These are phyloP conservation scores for Botrytis aclada DNA, from an alignment of 2,329 filamentous ascomycete genomes.

Conservation along the genomic window DNA sequence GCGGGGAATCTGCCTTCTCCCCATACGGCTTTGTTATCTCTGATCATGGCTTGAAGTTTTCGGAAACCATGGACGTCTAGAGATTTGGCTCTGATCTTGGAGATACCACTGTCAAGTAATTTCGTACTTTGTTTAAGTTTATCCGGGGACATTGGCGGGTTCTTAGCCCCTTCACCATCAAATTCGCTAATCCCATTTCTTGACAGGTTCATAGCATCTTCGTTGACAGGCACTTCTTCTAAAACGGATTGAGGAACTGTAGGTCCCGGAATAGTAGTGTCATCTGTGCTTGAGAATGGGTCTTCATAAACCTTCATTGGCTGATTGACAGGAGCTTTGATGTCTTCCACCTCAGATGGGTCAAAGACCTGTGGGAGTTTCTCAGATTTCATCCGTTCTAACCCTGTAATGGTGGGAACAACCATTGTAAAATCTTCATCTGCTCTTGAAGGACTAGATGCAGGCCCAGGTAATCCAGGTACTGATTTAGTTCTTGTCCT, in stretches of 20 bases:
- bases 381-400: conserved; percentile 35
- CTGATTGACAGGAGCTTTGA: conserved; percentile 30
- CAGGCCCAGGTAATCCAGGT: conserved; percentile 23
- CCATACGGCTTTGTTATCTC: conserved; percentile 62
- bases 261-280: conserved; percentile 47
- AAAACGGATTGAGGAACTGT: conserved; percentile 49
- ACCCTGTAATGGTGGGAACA: conserved; percentile 46
- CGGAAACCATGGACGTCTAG: conserved; percentile 82
- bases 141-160: conserved; percentile 44
- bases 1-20: conserved; percentile 66
- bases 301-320: conserved; percentile 59
- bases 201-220: conserved; percentile 40
- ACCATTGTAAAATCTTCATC: conserved; percentile 55
- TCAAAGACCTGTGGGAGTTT: conserved; percentile 41
- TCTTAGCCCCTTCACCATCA: conserved; percentile 25
- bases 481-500: conserved; percentile 26
- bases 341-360: conserved; percentile 41
- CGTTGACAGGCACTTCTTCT: conserved; percentile 59
- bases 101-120: conserved; percentile 70
- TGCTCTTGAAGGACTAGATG: conserved; percentile 44
- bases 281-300: conserved; percentile 49
- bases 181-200: conserved; percentile 25
- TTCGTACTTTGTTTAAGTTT: conserved; percentile 57
- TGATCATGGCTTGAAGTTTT: conserved; percentile 71
- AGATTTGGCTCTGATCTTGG: conserved; percentile 65